A percentile compares a stretch with the other conserved stretches of the same genome.
phyloP scores from a whole-genome alignment of 2,329 filamentous ascomycete genomes.

The Sarocladiaceae sp. region DNA sequence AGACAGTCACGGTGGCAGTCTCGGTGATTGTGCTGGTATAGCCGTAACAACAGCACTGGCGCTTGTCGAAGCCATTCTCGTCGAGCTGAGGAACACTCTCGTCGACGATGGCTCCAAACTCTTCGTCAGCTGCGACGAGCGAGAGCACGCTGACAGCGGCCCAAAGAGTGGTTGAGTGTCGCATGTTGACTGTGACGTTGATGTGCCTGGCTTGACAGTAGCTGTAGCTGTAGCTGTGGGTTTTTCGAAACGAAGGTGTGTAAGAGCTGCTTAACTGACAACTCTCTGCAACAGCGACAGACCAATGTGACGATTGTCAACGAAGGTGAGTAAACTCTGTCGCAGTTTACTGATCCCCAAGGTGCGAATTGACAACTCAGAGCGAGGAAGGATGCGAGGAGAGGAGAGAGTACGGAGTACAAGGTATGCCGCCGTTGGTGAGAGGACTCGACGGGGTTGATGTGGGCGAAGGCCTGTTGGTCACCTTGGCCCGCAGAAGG shows the following conservation, averaged over 20 bases:
- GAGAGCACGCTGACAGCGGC: background rate
- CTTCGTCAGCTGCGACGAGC: background rate
- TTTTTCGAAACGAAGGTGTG: constrained; percentile 2
- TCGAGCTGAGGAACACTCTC: background rate
- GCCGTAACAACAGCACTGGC: background rate
- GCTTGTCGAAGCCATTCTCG: background rate
- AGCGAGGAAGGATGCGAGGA: background rate
- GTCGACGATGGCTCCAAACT: background rate
- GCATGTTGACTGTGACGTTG: constrained; percentile 7
- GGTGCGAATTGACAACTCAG: too few relatives aligned
- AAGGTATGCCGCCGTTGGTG: background rate
- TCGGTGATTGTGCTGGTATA: background rate
- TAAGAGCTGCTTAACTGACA: too few relatives aligned
- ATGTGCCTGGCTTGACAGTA: background rate
- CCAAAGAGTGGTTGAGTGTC: constrained; percentile 2
- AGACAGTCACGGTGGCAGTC: background rate
- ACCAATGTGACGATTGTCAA: too few relatives aligned
- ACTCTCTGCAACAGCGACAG: too few relatives aligned
- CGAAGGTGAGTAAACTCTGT: too few relatives aligned
- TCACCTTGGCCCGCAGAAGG: constrained; percentile 1
- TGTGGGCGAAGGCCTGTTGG: background rate
- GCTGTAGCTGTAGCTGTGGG: background rate
- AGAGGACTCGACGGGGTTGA: constrained; percentile 2
- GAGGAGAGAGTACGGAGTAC: background rate
- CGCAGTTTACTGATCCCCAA: too few relatives aligned